Evolutionary conservation across 2,329 filamentous ascomycete genomes (phyloP).

Genomic region (Zymoseptoria tritici): DNA sequence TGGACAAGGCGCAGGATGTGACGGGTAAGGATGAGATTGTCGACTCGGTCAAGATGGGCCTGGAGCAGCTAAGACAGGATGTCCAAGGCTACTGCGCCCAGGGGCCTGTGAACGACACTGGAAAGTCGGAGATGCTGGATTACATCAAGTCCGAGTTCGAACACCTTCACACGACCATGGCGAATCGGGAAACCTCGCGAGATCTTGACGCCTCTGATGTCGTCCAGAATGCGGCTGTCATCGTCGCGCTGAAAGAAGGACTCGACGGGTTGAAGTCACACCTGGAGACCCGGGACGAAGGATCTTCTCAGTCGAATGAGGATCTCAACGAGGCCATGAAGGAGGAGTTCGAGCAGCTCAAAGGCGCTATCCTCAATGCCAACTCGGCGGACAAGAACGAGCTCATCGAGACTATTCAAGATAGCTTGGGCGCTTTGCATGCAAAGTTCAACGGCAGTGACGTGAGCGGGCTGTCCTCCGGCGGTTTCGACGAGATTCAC

Average conservation of each 20-base stretch:
- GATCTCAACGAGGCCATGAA: slow-evolving; percentile 63
- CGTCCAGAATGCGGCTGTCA: slow-evolving; percentile 23
- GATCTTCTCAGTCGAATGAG: slow-evolving; percentile 31
- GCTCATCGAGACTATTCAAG: slow-evolving; percentile 53
- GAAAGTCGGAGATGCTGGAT: slow-evolving; percentile 40
- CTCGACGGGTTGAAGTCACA: slow-evolving; percentile 27
- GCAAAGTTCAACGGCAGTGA: slow-evolving; percentile 36
- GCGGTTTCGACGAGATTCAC: slow-evolving; percentile 40
- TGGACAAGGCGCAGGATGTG: slow-evolving; percentile 62
- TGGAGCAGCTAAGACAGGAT: slow-evolving; percentile 58
- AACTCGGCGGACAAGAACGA: slow-evolving; percentile 52
- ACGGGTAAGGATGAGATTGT: slow-evolving; percentile 72
- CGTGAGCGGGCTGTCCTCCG: slow-evolving; percentile 20
- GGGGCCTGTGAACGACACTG: slow-evolving; percentile 37
- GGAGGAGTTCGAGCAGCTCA: slow-evolving; percentile 73
- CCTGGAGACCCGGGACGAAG: slow-evolving; percentile 15
- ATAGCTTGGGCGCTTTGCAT: slow-evolving; percentile 43
- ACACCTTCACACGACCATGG: slow-evolving; percentile 51
- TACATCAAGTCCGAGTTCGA: slow-evolving; percentile 53
- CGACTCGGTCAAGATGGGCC: slow-evolving; percentile 56
- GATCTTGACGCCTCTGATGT: slow-evolving; percentile 18
- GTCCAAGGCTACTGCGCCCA: slow-evolving; percentile 47
- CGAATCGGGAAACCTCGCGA: slow-evolving; percentile 30
- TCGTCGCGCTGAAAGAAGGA: slow-evolving; percentile 27
- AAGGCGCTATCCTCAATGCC: slow-evolving; percentile 63